Base-by-base conservation (phyloP, 257 asterid species). In the Sherardia arvensis region DNA sequence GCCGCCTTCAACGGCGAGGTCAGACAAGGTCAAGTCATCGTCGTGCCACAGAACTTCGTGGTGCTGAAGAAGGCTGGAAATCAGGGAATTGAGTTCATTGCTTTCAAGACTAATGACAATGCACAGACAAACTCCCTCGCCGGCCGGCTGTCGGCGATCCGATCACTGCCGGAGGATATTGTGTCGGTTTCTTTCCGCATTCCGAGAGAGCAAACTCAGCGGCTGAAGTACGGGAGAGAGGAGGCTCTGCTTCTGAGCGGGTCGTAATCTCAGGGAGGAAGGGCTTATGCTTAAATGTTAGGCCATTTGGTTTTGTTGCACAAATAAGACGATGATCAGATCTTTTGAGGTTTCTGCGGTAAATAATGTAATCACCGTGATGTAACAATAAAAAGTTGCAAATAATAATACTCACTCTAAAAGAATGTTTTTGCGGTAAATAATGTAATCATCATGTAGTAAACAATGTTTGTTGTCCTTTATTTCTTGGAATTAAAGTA, bases 11-110 rank as follows among this genome's bases (percentile, higher is more conserved):
- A 87, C 48, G 81, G 55, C 1, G 75, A 75, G 57, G 83, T 85
- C 34, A 71, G 38, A 1, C 63, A 77, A 61, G 88, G 87, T 0
- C 91, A 85, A 38, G 76, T 85, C 17, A 4, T 87, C 6, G 11
- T 87, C 9, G 69, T 87, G 6, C 96, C 96, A 4, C 91, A 83
- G 34, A 77, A 83, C 80, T 85, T 78, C 18, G 94, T 68, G 0
- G 74, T 72, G 10, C 34, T 80, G 17, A 83, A 83, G 76, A 83
- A 61, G 45, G 96, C 94, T 0, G 70, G 79, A 36, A 59, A 87
- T 18, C 32, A 75, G 43, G 96, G 96, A 12, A 77, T 81, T 33
- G 96, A 87, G 67, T 87, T 70, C 73, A 65, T 88, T 21, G 20
- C 86, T 0, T 77, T 88, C 83, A 78, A 79, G 79, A 87, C 94